Base-by-base conservation (phyloP, 2,329 filamentous ascomycete species). In the Ascochyta lentis region DNA sequence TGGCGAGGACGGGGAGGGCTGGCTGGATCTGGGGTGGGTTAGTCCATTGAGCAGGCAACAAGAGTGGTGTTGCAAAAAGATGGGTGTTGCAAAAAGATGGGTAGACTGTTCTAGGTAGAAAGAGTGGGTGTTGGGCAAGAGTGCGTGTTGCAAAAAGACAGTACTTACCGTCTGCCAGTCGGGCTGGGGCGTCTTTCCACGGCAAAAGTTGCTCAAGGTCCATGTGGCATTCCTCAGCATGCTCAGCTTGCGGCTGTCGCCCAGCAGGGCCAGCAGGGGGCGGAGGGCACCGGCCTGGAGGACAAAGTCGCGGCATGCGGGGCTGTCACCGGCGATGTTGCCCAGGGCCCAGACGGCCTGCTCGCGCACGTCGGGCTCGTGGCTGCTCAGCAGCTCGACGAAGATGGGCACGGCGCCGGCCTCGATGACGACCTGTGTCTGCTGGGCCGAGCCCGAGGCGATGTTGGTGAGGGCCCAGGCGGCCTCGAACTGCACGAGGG, bases 401-500 rank as follows among this genome's bases (percentile, higher is more conserved):
- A 99, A 99, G 77, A 99, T 99, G 54, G 95, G 95, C 38, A 99
- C 95, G 63, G 95, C 95, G 68, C 95, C 95, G 60, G 95, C 94
- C 80, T 98, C 94, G 71, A 99, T 99, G 66, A 99, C 95, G 49
- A 98, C 95, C 80, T 99, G 95, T 60, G 95, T 99, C 82, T 99
- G 95, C 68, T 92, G 90, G 58, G 95, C 95, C 56, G 94, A 98
- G 60, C 95, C 95, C 45, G 94, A 98, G 59, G 95, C 95, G 78
- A 99, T 99, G 83, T 99, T 99, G 83, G 95, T 99, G 74, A 99
- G 83, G 62, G 95, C 95, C 95, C 95, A 99, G 39, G 95, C 95
- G 71, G 95, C 95, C 84, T 99, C 95, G 76, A 99, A 99, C 80
- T 99, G 95, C 53, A 99, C 95, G 44, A 99, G 86, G 31, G 95